Evolutionary conservation across 148 eudicot genomes (phyloP), one percentile per base, ranked within the genome.

Genomic region (Heliosperma pusillum): DNA sequence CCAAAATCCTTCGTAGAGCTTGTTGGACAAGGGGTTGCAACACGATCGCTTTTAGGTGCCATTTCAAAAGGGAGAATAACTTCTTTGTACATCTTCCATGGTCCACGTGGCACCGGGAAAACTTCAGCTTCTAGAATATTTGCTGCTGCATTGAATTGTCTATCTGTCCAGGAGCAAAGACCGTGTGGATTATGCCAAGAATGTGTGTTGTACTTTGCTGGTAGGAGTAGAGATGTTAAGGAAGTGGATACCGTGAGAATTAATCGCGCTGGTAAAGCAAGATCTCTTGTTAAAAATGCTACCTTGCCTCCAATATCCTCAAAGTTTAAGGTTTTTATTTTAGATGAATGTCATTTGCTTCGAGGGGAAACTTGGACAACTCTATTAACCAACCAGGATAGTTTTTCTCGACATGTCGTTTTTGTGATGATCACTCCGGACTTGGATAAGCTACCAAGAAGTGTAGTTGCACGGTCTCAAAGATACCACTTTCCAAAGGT

Each of bases 111-210:
- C 29, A 87, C 97, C 16, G 99, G 99, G 2, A 95, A 95, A 76
- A 90, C 94, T 70, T 90, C 90, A 70, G 97, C 97, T 24, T 85
- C 99, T 1, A 86, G 90, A 74, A 85, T 95, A 26, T 95, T 95
- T 77, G 97, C 97, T 68, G 99, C 97, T 64, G 96, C 99, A 40
- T 79, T 95, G 74, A 95, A 95, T 74, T 95, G 99, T 76, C 90
- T 88, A 26, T 88, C 96, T 11, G 26, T 78, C 9, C 86, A 88
- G 47, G 81, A 76, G 61, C 78, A 80, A 20, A 87, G 77, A 69
- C 99, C 99, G 0, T 95, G 99, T 79, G 93, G 97, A 40, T 27
- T 82, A 56, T 95, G 99, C 87, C 85, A 88, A 75, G 97, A 92
- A 74, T 95, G 99, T 57, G 72, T 81, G 64, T 26, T 87, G 53